Evolutionary conservation across 2,329 filamentous ascomycete genomes (phyloP).

Genomic region (Botrytis tulipae): DNA sequence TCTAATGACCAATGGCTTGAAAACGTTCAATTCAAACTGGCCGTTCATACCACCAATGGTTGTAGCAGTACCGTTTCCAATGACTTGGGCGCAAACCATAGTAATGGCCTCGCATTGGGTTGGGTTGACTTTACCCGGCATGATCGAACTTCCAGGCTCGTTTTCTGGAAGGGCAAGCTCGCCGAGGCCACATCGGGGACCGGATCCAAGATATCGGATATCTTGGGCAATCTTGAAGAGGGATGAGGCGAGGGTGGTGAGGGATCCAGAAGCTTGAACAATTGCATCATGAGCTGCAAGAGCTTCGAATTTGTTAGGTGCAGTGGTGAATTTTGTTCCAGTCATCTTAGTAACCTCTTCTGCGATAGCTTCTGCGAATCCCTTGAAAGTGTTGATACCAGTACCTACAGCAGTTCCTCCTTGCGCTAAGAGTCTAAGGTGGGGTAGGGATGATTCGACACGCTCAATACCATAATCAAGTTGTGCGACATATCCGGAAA

Average conservation of each 20-base stretch:
- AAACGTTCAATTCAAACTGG: constrained; percentile 98
- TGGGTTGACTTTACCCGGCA: constrained; percentile 99
- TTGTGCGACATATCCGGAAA: constrained; percentile 95
- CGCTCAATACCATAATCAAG: constrained; percentile 88
- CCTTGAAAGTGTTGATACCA: constrained; percentile 94
- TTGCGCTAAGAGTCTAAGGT: constrained; percentile 84
- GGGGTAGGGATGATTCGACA: constrained; percentile 77
- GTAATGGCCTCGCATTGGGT: constrained; percentile 97
- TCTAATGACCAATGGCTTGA: constrained; percentile 94
- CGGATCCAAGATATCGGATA: constrained; percentile 93
- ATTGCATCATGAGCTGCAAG: constrained; percentile 94
- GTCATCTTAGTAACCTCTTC: constrained; percentile 90
- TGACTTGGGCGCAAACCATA: constrained; percentile 96
- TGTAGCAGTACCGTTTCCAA: constrained; percentile 92
- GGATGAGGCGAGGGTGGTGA: constrained; percentile 89
- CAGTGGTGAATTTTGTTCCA: constrained; percentile 88
- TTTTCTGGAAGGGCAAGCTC: constrained; percentile 95
- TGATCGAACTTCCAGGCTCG: constrained; percentile 96
- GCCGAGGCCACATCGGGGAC: constrained; percentile 90
- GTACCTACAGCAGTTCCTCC: constrained; percentile 96
- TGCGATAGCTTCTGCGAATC: constrained; percentile 91
- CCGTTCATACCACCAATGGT: constrained; percentile 96
- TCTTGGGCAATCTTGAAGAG: constrained; percentile 99
- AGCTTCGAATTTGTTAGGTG: constrained; percentile 98
- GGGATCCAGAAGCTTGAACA: constrained; percentile 86